These are phyloP conservation scores for Forsythia suspensa DNA, from an alignment of 257 asterid genomes.

Conservation along the genomic window DNA sequence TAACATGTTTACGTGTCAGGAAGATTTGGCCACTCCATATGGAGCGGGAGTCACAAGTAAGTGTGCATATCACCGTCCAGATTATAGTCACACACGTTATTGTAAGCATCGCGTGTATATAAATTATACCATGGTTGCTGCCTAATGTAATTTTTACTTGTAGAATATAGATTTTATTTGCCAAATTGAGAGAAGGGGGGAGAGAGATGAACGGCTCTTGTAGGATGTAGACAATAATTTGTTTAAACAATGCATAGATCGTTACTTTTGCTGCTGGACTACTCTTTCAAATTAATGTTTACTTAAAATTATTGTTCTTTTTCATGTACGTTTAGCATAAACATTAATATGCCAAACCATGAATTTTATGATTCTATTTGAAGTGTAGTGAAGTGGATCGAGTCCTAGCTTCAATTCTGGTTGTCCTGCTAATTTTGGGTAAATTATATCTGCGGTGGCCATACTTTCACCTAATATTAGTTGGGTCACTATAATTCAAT, in stretches of 20 bases:
- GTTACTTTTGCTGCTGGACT: neutral
- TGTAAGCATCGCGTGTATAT: slow-evolving; percentile 30
- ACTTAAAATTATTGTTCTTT: neutral
- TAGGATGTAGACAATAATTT: slow-evolving; percentile 29
- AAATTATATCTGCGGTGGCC: no score
- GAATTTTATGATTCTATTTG: neutral
- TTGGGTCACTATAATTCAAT: no score
- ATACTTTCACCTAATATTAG: no score
- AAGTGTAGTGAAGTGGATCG: no score
- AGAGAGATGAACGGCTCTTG: slow-evolving; percentile 16
- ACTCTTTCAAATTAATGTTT: neutral
- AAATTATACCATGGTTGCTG: slow-evolving; percentile 18
- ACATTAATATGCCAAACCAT: neutral
- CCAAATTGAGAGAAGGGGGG: slow-evolving; percentile 15
- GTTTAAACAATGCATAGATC: slow-evolving; percentile 6
- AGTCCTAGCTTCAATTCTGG: no score
- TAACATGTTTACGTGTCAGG: neutral
- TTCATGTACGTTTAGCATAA: neutral
- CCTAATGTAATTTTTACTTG: neutral
- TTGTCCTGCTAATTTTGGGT: no score
- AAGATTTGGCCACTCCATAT: neutral
- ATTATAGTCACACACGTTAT: slow-evolving; percentile 7
- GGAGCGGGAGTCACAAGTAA: neutral
- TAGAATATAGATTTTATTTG: slow-evolving; percentile 28
- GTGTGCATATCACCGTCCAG: neutral